Evolutionary conservation across 2,329 filamentous ascomycete species (phyloP), one percentile per base, ranked within the genome.

Genomic region (Ophiostoma perfectum): DNA sequence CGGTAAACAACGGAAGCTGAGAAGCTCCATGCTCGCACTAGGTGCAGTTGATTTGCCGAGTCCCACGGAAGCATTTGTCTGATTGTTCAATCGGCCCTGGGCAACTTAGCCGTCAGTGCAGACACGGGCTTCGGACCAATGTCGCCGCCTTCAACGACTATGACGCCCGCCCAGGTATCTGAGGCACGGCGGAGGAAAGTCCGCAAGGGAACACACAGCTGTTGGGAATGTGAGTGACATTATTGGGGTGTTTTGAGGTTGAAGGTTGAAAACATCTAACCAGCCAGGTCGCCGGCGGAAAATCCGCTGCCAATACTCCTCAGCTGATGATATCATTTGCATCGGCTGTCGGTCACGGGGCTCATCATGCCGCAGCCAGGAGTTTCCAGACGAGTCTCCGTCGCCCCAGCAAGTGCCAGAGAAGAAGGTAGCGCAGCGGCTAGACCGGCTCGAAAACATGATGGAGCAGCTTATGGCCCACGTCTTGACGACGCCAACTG

Each of bases 171-270:
- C 49, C 68, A 65, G 27, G 70, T 44, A 4, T 42, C 71, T 14
- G 75, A 75, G 38, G 70, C 75, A 41, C 79, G 79, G 72, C 76
- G 80, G 66, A 77, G 80, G 66, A 82, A 79, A 72, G 72, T 83
- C 38, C 80, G 81, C 18, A 84, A 84, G 70, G 83, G 83, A n/a
- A 85, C 83, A 1, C 80, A 79, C 70, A 84, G 82, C 71, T 84
- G 83, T 72, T 85, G 82, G 82, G 82, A 84, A 74, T 85, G 83
- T 27, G 27, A 27, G 27, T 27, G 27, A 27, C 27, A 27, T 27
- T 27, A 27, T 27, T 27, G 27, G 27, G 27, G 27, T 27, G 27
- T 27, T 27, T 27, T 27, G 27, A 27, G 27, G 27, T 2, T 27
- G 27, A 27, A 27, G 27, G 27, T 27, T 27, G 27, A 27, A 27